phyloP scores from a whole-genome alignment of 805 yeast species.

The Metschnikowia anglica region DNA sequence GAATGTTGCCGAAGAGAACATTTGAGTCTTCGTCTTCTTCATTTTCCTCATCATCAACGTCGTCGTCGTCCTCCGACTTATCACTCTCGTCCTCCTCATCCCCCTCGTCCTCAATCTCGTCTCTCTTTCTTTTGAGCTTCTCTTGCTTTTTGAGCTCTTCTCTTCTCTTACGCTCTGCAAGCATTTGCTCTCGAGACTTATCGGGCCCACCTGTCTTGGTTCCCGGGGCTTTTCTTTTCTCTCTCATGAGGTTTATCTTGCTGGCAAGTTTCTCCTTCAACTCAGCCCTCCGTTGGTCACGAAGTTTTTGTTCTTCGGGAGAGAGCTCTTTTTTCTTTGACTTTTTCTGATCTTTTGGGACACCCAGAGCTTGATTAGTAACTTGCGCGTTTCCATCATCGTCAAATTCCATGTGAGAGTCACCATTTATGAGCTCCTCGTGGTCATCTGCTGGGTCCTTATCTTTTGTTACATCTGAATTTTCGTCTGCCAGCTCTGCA shows the following conservation, averaged over 20 bases:
- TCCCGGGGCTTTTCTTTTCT: conserved; percentile 91
- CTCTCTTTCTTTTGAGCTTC: conserved; percentile 40
- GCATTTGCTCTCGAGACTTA: conserved; percentile 75
- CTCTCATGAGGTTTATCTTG: conserved; percentile 67
- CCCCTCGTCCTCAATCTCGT: conserved; percentile 42
- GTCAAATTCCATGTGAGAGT: conserved; percentile 53
- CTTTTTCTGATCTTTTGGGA: conserved; percentile 10
- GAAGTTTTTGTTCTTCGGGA: conserved; percentile 51
- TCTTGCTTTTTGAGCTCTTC: conserved; percentile 48
- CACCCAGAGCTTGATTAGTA: conserved; percentile 6
- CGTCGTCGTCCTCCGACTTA: conserved; percentile 32
- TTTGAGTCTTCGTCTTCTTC: conserved; percentile 28
- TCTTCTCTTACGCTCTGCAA: conserved; percentile 58
- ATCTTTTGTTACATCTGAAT: conserved; percentile 9
- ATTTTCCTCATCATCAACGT: conserved; percentile 32
- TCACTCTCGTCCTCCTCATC: conserved; percentile 38
- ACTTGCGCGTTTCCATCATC: conserved; percentile 63
- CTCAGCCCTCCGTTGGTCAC: conserved; percentile 56
- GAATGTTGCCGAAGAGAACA: conserved; percentile 77
- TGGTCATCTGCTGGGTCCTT: conserved; percentile 2
- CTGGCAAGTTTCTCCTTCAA: conserved; percentile 77
- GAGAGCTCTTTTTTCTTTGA: conserved; percentile 28
- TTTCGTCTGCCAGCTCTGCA: conserved; percentile 15
- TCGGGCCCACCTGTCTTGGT: conserved; percentile 78
- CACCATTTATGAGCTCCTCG: conserved; percentile 18